These are phyloP conservation scores for Xylaria sp. DNA, from an alignment of 2,329 filamentous ascomycete genomes.

Conservation along the genomic window DNA sequence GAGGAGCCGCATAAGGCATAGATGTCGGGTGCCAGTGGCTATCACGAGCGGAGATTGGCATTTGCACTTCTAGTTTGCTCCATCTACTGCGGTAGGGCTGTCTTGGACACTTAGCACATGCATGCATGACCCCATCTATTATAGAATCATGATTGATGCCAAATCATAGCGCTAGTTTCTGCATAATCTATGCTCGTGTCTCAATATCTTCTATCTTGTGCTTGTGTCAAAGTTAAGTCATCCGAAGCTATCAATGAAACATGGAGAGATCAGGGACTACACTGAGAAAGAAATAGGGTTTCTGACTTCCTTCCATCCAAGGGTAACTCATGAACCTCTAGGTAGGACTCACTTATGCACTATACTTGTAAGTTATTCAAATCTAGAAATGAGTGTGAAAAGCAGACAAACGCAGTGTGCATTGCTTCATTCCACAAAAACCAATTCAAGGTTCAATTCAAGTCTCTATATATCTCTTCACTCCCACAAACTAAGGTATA, in stretches of 20 bases:
- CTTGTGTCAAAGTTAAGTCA: not conserved
- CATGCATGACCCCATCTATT: not conserved
- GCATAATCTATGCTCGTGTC: not conserved
- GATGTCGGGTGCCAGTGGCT: not conserved
- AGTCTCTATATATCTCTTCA: too few species aligned
- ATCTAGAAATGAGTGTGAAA: too few species aligned
- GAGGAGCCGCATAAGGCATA: slow-evolving; percentile 28
- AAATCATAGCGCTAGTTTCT: not conserved
- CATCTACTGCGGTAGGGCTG: not conserved
- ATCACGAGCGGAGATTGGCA: not conserved
- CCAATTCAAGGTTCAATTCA: too few species aligned
- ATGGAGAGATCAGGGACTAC: too few species aligned
- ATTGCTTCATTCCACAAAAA: too few species aligned
- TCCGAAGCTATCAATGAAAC: not conserved
- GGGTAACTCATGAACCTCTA: not conserved
- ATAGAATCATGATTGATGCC: slow-evolving; percentile 12
- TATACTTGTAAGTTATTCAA: too few species aligned
- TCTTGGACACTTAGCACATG: slow-evolving; percentile 5
- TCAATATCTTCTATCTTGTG: too few species aligned
- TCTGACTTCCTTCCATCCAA: not conserved
- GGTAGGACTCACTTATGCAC: too few species aligned
- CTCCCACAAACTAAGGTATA: too few species aligned
- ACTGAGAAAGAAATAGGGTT: not conserved
- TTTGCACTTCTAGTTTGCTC: not conserved
- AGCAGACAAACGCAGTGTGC: too few species aligned